A percentile compares a stretch with the other conserved stretches of the same genome.
phyloP scores from a whole-genome alignment of 1,284 basidiomycete genomes.

The Tilletiopsis washingtonensis region DNA sequence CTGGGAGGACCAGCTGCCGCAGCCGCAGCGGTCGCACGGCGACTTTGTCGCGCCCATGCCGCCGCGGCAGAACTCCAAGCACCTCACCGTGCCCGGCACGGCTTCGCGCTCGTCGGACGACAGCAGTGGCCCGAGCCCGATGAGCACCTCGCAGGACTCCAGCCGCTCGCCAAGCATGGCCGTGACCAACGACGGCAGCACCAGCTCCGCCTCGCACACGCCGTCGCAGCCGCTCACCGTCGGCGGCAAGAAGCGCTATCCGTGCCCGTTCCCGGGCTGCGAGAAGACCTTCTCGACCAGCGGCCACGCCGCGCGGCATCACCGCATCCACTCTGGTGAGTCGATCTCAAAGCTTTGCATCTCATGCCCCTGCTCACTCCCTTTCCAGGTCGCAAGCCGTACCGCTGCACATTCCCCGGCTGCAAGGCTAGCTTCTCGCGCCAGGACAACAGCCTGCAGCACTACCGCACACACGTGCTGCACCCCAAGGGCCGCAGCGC shows the following conservation, averaged over 20 bases:
- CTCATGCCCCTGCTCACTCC: conserved; percentile 53
- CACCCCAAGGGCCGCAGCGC: conserved; percentile 34
- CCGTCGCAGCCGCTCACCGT: not conserved
- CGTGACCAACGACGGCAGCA: no score
- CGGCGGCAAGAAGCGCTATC: conserved; percentile 51
- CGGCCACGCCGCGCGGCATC: conserved; percentile 72
- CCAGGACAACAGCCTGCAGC: conserved; percentile 46
- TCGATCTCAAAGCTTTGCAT: no score
- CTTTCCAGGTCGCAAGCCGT: conserved; percentile 30
- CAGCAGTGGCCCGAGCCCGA: no score
- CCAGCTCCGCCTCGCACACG: no score
- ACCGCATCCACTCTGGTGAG: conserved; percentile 70
- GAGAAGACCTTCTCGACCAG: conserved; percentile 70
- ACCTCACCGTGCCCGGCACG: no score
- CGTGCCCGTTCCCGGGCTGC: conserved; percentile 56
- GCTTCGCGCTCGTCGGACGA: no score
- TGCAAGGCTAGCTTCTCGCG: conserved; percentile 46
- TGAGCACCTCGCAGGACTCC: no score
- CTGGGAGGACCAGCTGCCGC: no score
- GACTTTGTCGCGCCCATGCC: no score
- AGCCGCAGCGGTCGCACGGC: no score
- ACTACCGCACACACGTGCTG: conserved; percentile 44
- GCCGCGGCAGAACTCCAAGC: no score
- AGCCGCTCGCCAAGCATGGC: no score
- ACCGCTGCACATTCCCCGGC: conserved; percentile 43